These are phyloP conservation scores for Penicillium desertorum DNA, from an alignment of 495 filamentous ascomycete species.

Conservation along the genomic window DNA sequence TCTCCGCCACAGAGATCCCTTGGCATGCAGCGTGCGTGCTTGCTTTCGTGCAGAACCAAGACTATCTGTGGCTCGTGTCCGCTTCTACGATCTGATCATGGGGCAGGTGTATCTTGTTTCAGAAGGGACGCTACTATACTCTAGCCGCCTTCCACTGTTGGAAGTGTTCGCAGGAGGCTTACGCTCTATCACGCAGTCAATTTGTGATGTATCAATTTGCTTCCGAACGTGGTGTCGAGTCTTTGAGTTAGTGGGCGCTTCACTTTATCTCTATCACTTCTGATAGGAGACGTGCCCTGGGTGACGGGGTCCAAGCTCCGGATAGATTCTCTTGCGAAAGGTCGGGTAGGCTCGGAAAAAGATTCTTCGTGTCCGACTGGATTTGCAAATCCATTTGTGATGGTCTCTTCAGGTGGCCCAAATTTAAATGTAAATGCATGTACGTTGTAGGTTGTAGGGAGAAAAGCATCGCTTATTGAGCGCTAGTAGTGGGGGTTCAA, in stretches of 20 bases:
- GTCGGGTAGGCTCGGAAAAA: conserved; percentile 17
- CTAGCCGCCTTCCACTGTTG: neutral
- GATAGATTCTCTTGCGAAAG: conserved; percentile 6
- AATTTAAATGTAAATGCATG: conserved; percentile 19
- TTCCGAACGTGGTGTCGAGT: neutral
- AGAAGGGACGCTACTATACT: neutral
- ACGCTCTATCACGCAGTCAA: neutral
- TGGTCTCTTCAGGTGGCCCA: conserved; percentile 15
- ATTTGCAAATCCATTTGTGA: conserved; percentile 17
- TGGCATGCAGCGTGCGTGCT: conserved; percentile 19
- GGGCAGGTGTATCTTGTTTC: conserved; percentile 7
- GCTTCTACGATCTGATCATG: conserved; percentile 10
- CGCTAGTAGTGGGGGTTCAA: conserved; percentile 1
- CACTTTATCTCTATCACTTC: conserved; percentile 20
- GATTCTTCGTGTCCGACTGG: conserved; percentile 4
- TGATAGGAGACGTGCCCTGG: conserved; percentile 20
- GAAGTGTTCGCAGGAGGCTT: neutral
- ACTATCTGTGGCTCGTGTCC: conserved; percentile 19
- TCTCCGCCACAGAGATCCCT: conserved; percentile 25
- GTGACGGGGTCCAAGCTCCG: conserved; percentile 25
- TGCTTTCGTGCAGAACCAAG: conserved; percentile 23
- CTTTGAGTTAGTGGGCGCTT: conserved; percentile 8
- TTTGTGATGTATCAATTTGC: conserved; percentile 8
- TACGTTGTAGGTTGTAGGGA: neutral
- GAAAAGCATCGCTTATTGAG: conserved; percentile 16